Percentiles rank a stretch among this genome's conserved stretches.
phyloP scores from a whole-genome alignment of 345 rosid species.

The Kernera saxatilis region DNA sequence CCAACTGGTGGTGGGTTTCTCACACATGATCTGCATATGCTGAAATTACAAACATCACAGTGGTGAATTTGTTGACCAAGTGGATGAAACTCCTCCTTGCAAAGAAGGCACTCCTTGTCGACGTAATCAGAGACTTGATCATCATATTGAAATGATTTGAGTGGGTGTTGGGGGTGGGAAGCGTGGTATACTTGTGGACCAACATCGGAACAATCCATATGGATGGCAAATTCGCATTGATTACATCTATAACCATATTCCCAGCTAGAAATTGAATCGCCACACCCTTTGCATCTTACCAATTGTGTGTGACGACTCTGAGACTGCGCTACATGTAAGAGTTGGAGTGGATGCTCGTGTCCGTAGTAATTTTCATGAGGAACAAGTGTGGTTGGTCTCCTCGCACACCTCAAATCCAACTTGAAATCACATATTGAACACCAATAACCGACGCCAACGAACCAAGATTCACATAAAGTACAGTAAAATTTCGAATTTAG shows the following conservation, averaged over 20 bases:
- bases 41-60: conserved; percentile 4
- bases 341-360: not conserved
- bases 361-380: not conserved
- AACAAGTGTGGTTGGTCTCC: not conserved
- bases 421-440: conserved; percentile 7
- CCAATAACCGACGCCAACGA: too few relatives aligned
- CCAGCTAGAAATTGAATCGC: too few relatives aligned
- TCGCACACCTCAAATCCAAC: not conserved
- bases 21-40: not conserved
- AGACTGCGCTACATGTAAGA: too few relatives aligned
- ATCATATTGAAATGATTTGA: not conserved
- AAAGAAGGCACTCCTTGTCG: not conserved
- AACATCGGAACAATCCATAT: not conserved
- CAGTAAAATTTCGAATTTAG: too few relatives aligned
- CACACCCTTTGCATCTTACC: too few relatives aligned
- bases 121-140: not conserved
- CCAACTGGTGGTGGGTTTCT: not conserved
- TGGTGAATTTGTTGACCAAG: not conserved
- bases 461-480: too few relatives aligned
- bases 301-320: too few relatives aligned
- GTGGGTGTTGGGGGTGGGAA: conserved; percentile 4
- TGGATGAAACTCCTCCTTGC: not conserved
- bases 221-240: not conserved
- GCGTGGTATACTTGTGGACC: not conserved
- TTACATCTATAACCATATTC: not conserved